Base-by-base conservation (phyloP, 1,139 yeast genomes). In the Hansenula sp. region DNA sequence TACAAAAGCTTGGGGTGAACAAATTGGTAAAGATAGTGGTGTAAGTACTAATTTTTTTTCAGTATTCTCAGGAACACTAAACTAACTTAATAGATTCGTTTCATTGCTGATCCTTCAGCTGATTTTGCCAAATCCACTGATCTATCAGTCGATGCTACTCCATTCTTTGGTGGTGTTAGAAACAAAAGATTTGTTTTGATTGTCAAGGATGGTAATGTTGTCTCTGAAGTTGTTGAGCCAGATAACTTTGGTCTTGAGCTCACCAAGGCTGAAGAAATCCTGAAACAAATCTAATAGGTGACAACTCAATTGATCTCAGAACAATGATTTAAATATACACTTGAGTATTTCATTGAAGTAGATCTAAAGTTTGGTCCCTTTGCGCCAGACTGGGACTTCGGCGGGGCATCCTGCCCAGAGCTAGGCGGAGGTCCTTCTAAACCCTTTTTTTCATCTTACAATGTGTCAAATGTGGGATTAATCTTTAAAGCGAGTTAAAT, bases 101-200 rank as follows among this genome's bases (percentile, higher is more conserved):
- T 86, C 57, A 69, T 87, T 48, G 89, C 95, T 38, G 97, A 88
- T 61, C 80, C 94, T 17, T 63, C 68, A 43, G 95, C 86, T 20
- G 81, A 76, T 33, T 86, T 87, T 57, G 74, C 84, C 47, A 69
- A 69, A 45, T 77, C 75, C 14, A 69, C 82, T 55, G 95, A 77
- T 46, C 66, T 82, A 48, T 67, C 73, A 30, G 83, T 86, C 50
- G 95, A 85, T 57, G 92, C 89, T 27, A 53, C 82, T 43, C 73
- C 73, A 49, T 64, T 82, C 55, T 85, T 87, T 56, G 96, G 95
- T 38, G 81, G 81, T 61, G 64, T 68, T 45, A 77, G 97, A 64
- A 73, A 83, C 37, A 79, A 78, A 66, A 77, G 97, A 63, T 85
- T 77, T 53, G 95, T 92, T 26, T 71, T 86, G 40, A 63, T 85